Evolutionary conservation across 2,329 filamentous ascomycete species (phyloP).

Genomic region (Penicillium sp.): DNA sequence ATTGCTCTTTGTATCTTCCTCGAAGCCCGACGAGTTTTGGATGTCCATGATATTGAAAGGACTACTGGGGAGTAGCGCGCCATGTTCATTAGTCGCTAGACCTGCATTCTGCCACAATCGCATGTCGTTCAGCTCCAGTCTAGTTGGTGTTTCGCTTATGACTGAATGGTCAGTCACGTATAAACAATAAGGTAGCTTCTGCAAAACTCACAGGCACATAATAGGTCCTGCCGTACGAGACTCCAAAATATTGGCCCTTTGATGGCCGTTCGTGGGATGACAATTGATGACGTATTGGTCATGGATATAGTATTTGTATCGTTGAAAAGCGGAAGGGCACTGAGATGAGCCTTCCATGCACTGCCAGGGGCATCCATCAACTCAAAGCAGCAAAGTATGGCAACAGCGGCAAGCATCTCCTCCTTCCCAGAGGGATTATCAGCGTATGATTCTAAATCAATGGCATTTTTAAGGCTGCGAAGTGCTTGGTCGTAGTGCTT

Average conservation of each 20-base stretch:
- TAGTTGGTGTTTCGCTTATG: constrained; percentile 21
- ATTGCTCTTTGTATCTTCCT: constrained; percentile 21
- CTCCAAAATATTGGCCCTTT: constrained; percentile 26
- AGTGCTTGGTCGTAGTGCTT: constrained; percentile 24
- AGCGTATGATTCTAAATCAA: constrained; percentile 8
- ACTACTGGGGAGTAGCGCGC: constrained; percentile 4
- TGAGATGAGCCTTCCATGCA: constrained; percentile 21
- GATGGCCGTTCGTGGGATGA: constrained; percentile 13
- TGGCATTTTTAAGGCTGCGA: constrained; percentile 13
- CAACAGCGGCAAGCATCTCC: constrained; percentile 23
- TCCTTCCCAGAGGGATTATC: constrained; percentile 13
- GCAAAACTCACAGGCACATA: constrained; percentile 23
- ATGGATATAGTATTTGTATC: background rate
- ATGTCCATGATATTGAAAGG: constrained; percentile 7
- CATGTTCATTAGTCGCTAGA: constrained; percentile 11
- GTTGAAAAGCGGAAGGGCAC: constrained; percentile 16
- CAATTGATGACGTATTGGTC: constrained; percentile 3
- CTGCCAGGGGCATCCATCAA: constrained; percentile 23
- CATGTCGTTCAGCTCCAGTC: constrained; percentile 19
- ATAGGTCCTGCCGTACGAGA: constrained; percentile 20
- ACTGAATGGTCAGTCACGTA: constrained; percentile 6
- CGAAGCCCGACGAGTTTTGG: constrained; percentile 5
- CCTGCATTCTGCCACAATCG: constrained; percentile 22
- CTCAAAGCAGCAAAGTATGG: constrained; percentile 21
- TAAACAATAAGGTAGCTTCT: too few relatives aligned